phyloP scores from a whole-genome alignment of 1,284 basidiomycete genomes.

The Cutaneotrichosporon mucoides region DNA sequence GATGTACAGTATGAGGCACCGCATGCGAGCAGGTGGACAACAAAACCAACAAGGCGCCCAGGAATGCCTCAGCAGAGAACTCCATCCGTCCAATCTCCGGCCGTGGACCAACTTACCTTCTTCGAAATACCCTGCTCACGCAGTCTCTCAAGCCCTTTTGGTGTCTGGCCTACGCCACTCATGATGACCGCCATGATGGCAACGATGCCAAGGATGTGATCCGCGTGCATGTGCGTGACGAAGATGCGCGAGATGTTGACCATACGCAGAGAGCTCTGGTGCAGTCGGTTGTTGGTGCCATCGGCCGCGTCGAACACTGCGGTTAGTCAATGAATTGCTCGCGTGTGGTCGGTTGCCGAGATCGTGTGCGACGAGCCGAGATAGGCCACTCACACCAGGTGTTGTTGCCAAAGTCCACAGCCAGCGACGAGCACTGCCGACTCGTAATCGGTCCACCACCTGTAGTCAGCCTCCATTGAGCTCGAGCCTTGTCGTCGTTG shows the following conservation, averaged over 20 bases:
- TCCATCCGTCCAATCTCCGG: no score
- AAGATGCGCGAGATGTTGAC: slow-evolving; percentile 68
- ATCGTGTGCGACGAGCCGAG: no score
- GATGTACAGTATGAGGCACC: no score
- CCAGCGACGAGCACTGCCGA: slow-evolving; percentile 49
- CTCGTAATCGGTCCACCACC: slow-evolving; percentile 47
- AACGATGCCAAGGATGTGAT: slow-evolving; percentile 75
- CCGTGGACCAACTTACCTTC: slow-evolving; percentile 21
- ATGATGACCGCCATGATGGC: slow-evolving; percentile 67
- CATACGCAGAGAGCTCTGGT: slow-evolving; percentile 60
- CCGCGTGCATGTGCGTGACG: slow-evolving; percentile 85
- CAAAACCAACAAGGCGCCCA: no score
- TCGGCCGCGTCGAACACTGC: slow-evolving; percentile 84
- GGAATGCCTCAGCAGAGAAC: no score
- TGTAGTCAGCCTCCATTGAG: slow-evolving; percentile 13
- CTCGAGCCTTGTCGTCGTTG: no score
- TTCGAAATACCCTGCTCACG: slow-evolving; percentile 34
- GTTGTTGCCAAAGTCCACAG: slow-evolving; percentile 47
- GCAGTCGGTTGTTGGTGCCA: slow-evolving; percentile 75
- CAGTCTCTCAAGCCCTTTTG: slow-evolving; percentile 30
- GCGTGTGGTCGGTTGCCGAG: no score
- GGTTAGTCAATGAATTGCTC: slow-evolving; percentile 1
- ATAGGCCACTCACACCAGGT: slow-evolving; percentile 41
- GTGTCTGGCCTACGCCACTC: slow-evolving; percentile 49
- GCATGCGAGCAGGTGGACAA: no score